Evolutionary conservation across 2,329 filamentous ascomycete species (phyloP).

Genomic region (Elsinoe batatas): DNA sequence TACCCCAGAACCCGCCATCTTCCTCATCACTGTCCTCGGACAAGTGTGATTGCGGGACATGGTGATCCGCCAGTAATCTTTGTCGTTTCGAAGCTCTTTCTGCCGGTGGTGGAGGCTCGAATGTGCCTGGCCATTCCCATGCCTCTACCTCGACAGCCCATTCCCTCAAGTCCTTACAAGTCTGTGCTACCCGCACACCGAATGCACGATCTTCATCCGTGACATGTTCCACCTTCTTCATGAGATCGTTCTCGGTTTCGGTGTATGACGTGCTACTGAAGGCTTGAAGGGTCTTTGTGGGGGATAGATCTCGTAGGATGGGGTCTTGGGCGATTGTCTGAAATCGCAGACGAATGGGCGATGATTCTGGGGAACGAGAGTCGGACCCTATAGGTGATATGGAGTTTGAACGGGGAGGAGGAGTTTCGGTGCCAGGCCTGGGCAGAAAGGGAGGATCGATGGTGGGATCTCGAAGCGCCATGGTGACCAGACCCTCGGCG

Average conservation of each 20-base stretch:
- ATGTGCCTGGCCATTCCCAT: conserved; percentile 49
- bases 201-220: conserved; percentile 60
- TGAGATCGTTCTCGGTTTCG: conserved; percentile 22
- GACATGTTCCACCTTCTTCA: conserved; percentile 35
- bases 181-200: conserved; percentile 58
- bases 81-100: conserved; percentile 21
- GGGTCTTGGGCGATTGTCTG: conserved; percentile 23
- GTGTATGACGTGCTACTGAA: conserved; percentile 34
- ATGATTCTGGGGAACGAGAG: conserved; percentile 23
- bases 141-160: conserved; percentile 64
- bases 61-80: conserved; percentile 19
- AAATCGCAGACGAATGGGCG: conserved; percentile 21
- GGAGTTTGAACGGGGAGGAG: conserved; percentile 17
- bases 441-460: conserved; percentile 21
- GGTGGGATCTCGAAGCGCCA: conserved; percentile 22
- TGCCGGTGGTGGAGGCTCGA: conserved; percentile 29
- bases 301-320: conserved; percentile 52
- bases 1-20: conserved; percentile 53
- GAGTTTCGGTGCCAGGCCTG: background rate
- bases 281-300: conserved; percentile 50
- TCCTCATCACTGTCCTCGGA: conserved; percentile 19
- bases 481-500: conserved; percentile 13
- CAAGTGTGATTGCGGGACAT: conserved; percentile 12
- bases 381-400: conserved; percentile 17
- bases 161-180: conserved; percentile 59